phyloP scores from a whole-genome alignment of 257 asterid genomes.

The Jaltomata sinuosa region DNA sequence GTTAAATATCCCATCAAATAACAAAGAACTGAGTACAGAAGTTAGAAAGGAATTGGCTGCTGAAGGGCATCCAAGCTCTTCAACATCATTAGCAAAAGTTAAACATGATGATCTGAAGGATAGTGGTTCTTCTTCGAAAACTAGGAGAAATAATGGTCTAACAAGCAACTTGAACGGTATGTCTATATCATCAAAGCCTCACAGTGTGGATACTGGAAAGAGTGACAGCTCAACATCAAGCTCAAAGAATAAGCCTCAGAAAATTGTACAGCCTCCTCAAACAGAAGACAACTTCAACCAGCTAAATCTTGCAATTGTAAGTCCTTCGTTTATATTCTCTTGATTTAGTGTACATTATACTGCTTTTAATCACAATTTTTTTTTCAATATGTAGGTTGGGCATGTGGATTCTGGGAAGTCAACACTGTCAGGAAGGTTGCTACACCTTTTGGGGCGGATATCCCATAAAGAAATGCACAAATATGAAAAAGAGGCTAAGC shows the following conservation, averaged over 20 bases:
- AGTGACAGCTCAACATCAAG: conserved; percentile 29
- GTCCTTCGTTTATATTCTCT: conserved; percentile 7
- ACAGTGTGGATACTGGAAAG: conserved; percentile 18
- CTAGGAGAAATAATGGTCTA: conserved; percentile 25
- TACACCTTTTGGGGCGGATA: conserved; percentile 73
- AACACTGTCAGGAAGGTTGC: conserved; percentile 93
- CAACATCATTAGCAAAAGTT: conserved; percentile 35
- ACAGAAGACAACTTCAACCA: conserved; percentile 51
- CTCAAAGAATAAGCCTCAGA: conserved; percentile 54
- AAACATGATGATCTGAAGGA: conserved; percentile 21
- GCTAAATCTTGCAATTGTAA: conserved; percentile 91
- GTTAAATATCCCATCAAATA: conserved; percentile 22
- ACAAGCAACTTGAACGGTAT: conserved; percentile 21
- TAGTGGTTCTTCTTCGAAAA: conserved; percentile 25
- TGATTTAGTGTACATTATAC: background rate
- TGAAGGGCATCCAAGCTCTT: conserved; percentile 27
- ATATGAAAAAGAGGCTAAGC: conserved; percentile 83
- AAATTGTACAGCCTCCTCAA: conserved; percentile 59
- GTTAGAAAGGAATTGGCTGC: conserved; percentile 27
- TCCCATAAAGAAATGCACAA: conserved; percentile 83
- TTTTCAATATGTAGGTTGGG: conserved; percentile 59
- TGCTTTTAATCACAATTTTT: background rate
- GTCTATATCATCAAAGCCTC: conserved; percentile 45
- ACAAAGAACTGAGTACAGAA: conserved; percentile 17
- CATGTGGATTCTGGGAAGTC: conserved; percentile 99